Evolutionary conservation across 257 asterid genomes (phyloP).

Genomic region (Vinca minor): DNA sequence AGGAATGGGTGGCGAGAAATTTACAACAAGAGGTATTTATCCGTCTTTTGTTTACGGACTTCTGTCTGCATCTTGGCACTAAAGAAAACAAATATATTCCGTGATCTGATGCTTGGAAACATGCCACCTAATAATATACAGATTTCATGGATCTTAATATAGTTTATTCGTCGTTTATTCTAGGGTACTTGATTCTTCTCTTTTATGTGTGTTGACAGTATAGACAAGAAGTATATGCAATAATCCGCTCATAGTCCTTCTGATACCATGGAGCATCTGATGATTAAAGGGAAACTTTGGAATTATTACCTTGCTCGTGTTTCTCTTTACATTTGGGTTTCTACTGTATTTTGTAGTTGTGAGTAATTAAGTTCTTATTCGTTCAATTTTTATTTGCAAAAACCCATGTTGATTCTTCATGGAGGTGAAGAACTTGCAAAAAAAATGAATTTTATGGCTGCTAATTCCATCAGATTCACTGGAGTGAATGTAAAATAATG

Average conservation of each 20-base stretch:
- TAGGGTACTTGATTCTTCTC: neutral
- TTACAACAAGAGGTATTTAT: slow-evolving; percentile 71
- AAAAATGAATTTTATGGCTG: no score
- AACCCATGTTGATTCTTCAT: no score
- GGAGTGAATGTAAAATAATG: neutral
- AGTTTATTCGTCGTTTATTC: neutral
- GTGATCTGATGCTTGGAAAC: neutral
- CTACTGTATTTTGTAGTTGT: no score
- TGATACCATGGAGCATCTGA: neutral
- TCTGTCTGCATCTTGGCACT: neutral
- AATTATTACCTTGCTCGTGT: no score
- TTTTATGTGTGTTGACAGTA: neutral
- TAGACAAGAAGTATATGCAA: neutral
- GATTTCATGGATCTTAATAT: neutral
- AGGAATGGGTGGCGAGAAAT: slow-evolving; percentile 83
- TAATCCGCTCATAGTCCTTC: neutral
- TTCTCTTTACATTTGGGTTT: no score
- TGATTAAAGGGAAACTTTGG: no score
- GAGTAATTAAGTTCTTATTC: no score
- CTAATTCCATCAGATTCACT: no score
- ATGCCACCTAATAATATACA: neutral
- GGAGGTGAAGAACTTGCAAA: no score
- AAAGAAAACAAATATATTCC: neutral
- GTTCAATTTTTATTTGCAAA: no score
- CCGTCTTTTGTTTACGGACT: neutral